phyloP scores from a whole-genome alignment of 1,284 basidiomycete species.

The Gastroboletus turbinatus region DNA sequence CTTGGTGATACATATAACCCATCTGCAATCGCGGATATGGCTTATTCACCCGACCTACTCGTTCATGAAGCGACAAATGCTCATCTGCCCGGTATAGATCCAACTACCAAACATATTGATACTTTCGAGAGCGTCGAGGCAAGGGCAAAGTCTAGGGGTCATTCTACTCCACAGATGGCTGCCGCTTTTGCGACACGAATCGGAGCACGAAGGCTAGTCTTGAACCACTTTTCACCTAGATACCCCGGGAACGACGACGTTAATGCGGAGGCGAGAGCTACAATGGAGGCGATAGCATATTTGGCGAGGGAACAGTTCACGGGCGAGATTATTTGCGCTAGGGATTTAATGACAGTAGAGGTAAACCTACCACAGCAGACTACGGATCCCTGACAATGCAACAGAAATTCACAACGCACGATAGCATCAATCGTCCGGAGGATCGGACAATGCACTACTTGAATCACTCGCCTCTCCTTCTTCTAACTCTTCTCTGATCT shows the following conservation, averaged over 20 bases:
- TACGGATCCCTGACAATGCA: conserved; percentile 9
- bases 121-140: conserved; percentile 63
- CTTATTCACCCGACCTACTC: conserved; percentile 62
- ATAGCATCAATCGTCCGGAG: conserved; percentile 43
- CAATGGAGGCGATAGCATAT: conserved; percentile 61
- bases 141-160: conserved; percentile 78
- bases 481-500: conserved; percentile 67
- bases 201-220: conserved; percentile 61
- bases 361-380: conserved; percentile 40
- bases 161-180: conserved; percentile 92
- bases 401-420: conserved; percentile 7
- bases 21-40: conserved; percentile 57
- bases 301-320: conserved; percentile 56
- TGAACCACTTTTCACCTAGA: conserved; percentile 85
- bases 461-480: conserved; percentile 81
- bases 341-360: conserved; percentile 70
- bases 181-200: conserved; percentile 77
- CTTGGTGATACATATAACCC: conserved; percentile 84
- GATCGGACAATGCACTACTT: conserved; percentile 73
- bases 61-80: conserved; percentile 93
- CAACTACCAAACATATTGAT: conserved; percentile 53
- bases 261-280: conserved; percentile 44
- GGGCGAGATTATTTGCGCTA: conserved; percentile 60
- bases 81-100: conserved; percentile 70
- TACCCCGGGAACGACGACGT: conserved; percentile 57